Percentiles rank a stretch among this genome's conserved stretches.
These are phyloP conservation scores for Gaeumannomyces sp. DNA, from an alignment of 2,329 filamentous ascomycete genomes.

Conservation along the genomic window DNA sequence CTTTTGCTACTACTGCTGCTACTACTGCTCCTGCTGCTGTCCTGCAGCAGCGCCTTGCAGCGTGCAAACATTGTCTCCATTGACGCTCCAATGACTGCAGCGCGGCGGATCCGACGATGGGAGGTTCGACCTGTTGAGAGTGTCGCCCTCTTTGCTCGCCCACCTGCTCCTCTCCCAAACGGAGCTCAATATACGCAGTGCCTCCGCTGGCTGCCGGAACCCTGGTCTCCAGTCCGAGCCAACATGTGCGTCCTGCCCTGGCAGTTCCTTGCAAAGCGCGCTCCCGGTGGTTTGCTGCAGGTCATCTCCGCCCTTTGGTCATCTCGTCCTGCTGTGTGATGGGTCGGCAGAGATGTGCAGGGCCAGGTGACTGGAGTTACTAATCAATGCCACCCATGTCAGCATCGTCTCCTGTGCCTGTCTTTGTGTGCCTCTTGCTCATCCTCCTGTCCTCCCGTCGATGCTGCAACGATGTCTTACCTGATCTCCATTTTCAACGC, in stretches of 20 bases:
- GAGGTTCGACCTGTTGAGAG: neutral
- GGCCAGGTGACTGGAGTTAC: neutral
- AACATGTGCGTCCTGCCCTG: neutral
- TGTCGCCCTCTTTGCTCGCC: no score
- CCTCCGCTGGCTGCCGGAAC: neutral
- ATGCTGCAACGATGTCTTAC: neutral
- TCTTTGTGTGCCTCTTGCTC: neutral
- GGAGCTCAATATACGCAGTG: neutral
- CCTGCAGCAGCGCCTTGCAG: neutral
- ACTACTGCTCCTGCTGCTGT: neutral
- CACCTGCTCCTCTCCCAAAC: neutral
- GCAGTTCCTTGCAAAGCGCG: neutral
- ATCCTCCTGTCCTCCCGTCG: neutral
- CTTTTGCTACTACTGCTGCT: neutral
- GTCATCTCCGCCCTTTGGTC: neutral
- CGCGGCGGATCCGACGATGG: neutral
- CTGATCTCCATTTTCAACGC: neutral
- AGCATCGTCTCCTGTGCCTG: neutral
- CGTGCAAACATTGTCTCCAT: neutral
- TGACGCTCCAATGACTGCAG: neutral
- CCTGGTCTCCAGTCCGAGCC: neutral
- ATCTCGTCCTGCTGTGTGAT: neutral
- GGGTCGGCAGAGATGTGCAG: neutral
- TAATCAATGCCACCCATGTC: constrained; percentile 1
- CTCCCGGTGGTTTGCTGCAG: neutral